These are phyloP conservation scores for Aspergillus fijiensis DNA, from an alignment of 2,329 filamentous ascomycete genomes.

Conservation along the genomic window DNA sequence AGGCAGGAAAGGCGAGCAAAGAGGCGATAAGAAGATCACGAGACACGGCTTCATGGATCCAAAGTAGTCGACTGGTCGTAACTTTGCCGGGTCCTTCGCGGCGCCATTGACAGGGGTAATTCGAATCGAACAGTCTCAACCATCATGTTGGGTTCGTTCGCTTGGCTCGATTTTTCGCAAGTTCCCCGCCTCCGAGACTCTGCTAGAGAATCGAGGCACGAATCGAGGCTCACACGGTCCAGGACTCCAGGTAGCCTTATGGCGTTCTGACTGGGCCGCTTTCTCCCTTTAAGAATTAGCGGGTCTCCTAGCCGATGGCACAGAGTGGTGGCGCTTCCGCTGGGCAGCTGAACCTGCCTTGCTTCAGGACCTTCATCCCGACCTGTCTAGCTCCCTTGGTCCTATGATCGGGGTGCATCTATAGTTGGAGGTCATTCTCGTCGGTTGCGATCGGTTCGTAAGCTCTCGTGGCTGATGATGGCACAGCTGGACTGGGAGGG, in stretches of 20 bases:
- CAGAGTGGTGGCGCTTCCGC: constrained; percentile 22
- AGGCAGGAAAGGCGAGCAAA: background rate
- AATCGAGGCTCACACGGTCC: constrained; percentile 6
- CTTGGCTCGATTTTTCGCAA: background rate
- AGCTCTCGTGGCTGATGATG: constrained; percentile 26
- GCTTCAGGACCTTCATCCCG: constrained; percentile 18
- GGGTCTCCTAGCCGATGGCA: constrained; percentile 17
- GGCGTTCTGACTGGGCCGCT: background rate
- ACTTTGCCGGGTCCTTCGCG: background rate
- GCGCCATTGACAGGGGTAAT: background rate
- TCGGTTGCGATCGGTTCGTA: constrained; percentile 17
- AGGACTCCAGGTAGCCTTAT: constrained; percentile 7
- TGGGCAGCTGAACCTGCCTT: constrained; percentile 24
- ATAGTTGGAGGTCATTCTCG: constrained; percentile 7
- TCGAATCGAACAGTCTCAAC: background rate
- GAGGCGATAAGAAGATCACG: background rate
- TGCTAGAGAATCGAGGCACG: background rate
- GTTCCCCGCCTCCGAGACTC: background rate
- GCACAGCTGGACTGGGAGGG: constrained; percentile 24
- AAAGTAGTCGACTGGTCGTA: background rate
- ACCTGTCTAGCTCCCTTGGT: constrained; percentile 15
- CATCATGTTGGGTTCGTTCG: background rate
- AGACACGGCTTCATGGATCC: background rate
- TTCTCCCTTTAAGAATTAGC: constrained; percentile 21
- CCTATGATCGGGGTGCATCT: constrained; percentile 16